Evolutionary conservation across 495 filamentous ascomycete genomes (phyloP), one percentile per base, ranked within the genome.

Genomic region (Lasiosphaeris hirsuta): DNA sequence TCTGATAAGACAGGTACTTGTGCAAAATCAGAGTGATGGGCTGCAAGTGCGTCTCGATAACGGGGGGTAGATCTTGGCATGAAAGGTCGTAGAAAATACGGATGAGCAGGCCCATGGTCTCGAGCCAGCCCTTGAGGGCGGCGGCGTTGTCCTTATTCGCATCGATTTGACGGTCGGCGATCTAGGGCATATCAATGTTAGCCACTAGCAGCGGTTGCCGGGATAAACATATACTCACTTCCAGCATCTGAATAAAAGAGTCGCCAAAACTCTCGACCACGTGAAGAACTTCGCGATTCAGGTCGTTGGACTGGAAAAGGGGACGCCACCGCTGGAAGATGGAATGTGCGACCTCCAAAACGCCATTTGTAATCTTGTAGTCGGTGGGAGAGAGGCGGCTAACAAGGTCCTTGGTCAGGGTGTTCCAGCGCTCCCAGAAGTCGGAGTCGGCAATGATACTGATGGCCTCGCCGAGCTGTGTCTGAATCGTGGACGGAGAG

Each of bases 301-400:
- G 82, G 8, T 84, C 88, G 69, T 97, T 91, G 42, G 92, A 96
- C 40, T 88, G 82, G 73, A 93, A 96, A 10, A 97, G 78, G 17
- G 94, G 95, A 53, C 92, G 82, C 95, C 95, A 99, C 58, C 94
- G 80, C 72, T 87, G 90, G 79, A 97, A 99, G 63, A 99, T 97
- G 5, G 93, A 96, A 73, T 99, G 95, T 43, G 95, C 95, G 41
- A 99, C 95, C 73, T 93, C 89, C 55, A 99, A 77, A 10, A 99
- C 92, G 58, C 95, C 95, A 68, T 90, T 92, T 71, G 96, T 97
- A 64, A 86, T 79, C 59, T 83, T 81, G 56, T 84, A 81, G 67
- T 97, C 88, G 57, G 85, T 82, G 6, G 84, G 80, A 10, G 89
- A 88, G 15, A 97, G 80, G 41, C 92, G 87, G 14, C 87, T 89